These are phyloP conservation scores for Heteromeles arbutifolia DNA, from an alignment of 306 rosid species.

Conservation along the genomic window DNA sequence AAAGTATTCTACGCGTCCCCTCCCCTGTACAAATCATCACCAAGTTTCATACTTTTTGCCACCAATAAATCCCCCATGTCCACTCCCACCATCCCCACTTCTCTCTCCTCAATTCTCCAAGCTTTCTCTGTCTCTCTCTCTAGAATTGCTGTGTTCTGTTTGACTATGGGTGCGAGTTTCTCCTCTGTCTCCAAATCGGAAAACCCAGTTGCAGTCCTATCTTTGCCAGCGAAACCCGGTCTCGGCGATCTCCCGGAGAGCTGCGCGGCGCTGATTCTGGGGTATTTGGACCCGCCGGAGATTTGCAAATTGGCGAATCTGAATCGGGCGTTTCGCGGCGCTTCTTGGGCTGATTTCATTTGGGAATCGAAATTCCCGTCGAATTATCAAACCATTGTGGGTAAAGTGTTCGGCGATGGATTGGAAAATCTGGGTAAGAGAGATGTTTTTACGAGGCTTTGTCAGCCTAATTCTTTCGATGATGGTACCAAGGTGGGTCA, in stretches of 20 bases:
- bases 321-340: slow-evolving; percentile 74
- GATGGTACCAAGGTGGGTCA: slow-evolving; percentile 62
- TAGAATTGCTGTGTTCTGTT: background rate
- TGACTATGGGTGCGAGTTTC: slow-evolving; percentile 36
- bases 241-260: slow-evolving; percentile 81
- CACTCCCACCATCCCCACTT: slow-evolving; percentile 2
- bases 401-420: slow-evolving; percentile 34
- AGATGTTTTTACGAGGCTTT: slow-evolving; percentile 57
- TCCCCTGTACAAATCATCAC: background rate
- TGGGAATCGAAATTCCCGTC: slow-evolving; percentile 88
- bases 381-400: slow-evolving; percentile 41
- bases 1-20: background rate
- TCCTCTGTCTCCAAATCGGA: slow-evolving; percentile 29
- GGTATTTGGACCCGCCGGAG: slow-evolving; percentile 65
- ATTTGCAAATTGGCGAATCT: slow-evolving; percentile 62
- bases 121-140: background rate
- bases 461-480: slow-evolving; percentile 44
- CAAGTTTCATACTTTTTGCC: background rate
- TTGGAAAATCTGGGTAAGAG: slow-evolving; percentile 44
- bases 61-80: background rate
- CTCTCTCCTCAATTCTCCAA: background rate
- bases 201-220: slow-evolving; percentile 12
- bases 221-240: slow-evolving; percentile 19
- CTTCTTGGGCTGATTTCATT: slow-evolving; percentile 79
- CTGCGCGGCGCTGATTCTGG: slow-evolving; percentile 57